Percentiles rank a stretch among this genome's conserved stretches.
Conservation (phyloP, 257 asterid species). For the Solanum piurae region DNA sequence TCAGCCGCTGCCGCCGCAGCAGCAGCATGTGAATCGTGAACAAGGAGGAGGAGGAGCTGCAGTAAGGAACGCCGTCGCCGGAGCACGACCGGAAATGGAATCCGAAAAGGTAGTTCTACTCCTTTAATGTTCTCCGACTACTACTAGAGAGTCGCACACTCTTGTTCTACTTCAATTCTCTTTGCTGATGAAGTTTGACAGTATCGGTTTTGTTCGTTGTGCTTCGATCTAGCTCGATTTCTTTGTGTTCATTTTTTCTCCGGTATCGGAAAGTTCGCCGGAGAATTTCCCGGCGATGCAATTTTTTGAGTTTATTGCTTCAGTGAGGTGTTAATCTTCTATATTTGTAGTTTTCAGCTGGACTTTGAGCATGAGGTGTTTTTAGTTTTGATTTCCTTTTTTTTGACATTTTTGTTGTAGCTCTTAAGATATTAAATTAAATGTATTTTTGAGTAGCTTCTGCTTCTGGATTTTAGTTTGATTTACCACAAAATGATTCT, state of each 20-base stretch:
- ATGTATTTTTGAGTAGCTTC: background rate
- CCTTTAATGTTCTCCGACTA: background rate
- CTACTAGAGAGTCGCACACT: background rate
- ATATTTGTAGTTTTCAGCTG: background rate
- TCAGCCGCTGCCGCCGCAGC: background rate
- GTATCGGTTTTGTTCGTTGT: background rate
- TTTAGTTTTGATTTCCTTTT: background rate
- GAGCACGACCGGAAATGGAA: constrained; percentile 40
- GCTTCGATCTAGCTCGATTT: constrained; percentile 42
- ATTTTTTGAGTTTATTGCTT: background rate
- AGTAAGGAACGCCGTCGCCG: constrained; percentile 27
- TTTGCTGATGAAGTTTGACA: background rate
- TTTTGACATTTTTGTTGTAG: background rate
- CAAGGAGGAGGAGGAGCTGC: constrained; percentile 40
- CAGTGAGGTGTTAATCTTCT: background rate
- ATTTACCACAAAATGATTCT: background rate
- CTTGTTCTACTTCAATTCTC: background rate
- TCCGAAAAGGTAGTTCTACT: constrained; percentile 41
- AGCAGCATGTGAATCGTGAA: constrained; percentile 6
- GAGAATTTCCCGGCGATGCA: constrained; percentile 22
- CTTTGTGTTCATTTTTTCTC: background rate
- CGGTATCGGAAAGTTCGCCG: constrained; percentile 10
- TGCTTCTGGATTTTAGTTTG: background rate
- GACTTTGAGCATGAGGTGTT: background rate
- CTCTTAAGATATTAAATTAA: background rate